A percentile compares a stretch with the other conserved stretches of the same genome.
These are phyloP conservation scores for Kregervanrija delftensis DNA, from an alignment of 805 yeast species.

Conservation along the genomic window DNA sequence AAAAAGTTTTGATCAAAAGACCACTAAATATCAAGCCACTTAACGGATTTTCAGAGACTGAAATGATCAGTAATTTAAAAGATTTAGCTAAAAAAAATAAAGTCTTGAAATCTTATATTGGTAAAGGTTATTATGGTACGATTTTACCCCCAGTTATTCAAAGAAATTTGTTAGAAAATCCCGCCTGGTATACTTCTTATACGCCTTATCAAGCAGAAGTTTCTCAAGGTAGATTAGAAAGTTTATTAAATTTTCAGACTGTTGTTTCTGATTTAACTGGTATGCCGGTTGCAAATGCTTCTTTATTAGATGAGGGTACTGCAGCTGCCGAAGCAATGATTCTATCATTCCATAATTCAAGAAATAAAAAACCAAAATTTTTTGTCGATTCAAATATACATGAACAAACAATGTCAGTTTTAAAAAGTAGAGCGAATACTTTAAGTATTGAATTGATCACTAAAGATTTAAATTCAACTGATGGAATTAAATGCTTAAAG, in stretches of 20 bases:
- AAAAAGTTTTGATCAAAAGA: conserved; percentile 63
- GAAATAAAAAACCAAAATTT: conserved; percentile 61
- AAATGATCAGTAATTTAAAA: conserved; percentile 64
- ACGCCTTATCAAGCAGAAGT: conserved; percentile 99
- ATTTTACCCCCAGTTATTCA: conserved; percentile 86
- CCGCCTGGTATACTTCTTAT: conserved; percentile 98
- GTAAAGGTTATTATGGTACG: conserved; percentile 93
- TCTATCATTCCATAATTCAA: conserved; percentile 58
- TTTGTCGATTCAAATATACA: conserved; percentile 73
- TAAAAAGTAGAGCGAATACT: conserved; percentile 72
- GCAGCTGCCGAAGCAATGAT: conserved; percentile 98
- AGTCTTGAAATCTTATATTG: conserved; percentile 70
- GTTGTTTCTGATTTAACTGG: conserved; percentile 87
- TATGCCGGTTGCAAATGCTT: conserved; percentile 89
- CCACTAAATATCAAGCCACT: conserved; percentile 60
- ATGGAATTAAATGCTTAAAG: conserved; percentile 30
- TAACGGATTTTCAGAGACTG: conserved; percentile 73
- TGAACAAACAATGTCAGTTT: conserved; percentile 79
- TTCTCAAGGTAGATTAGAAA: conserved; percentile 92
- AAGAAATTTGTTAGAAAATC: conserved; percentile 85
- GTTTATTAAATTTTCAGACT: conserved; percentile 89
- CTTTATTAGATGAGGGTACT: conserved; percentile 91
- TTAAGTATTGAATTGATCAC: conserved; percentile 58
- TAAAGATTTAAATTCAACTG: conserved; percentile 42
- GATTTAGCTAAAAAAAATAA: conserved; percentile 71